Percentiles rank a stretch among this genome's conserved stretches.
Evolutionary conservation across 768 basidiomycete species (phyloP).

Genomic region (Thelephora ganbajun): DNA sequence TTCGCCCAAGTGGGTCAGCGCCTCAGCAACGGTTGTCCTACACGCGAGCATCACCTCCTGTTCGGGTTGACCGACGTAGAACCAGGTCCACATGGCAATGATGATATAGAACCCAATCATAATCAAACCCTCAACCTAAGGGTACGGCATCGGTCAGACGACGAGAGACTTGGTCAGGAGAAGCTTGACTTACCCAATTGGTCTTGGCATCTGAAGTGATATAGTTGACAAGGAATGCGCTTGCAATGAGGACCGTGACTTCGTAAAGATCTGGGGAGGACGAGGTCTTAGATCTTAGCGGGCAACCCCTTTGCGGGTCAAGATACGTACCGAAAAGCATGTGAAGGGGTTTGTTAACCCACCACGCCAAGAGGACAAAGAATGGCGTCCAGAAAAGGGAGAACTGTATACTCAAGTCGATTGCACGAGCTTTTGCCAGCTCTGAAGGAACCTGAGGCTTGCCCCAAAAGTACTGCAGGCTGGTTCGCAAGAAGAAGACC

Average conservation of each 20-base stretch:
- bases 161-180: background rate
- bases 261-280: conserved; percentile 47
- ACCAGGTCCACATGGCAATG: conserved; percentile 57
- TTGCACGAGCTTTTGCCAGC: conserved; percentile 55
- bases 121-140: conserved; percentile 23
- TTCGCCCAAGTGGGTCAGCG: conserved; percentile 14
- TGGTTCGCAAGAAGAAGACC: conserved; percentile 37
- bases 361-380: conserved; percentile 57
- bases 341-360: conserved; percentile 41
- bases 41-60: conserved; percentile 30
- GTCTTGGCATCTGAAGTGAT: conserved; percentile 69
- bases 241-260: conserved; percentile 46
- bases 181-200: conserved; percentile 53
- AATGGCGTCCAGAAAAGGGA: conserved; percentile 70
- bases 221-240: conserved; percentile 69
- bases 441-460: conserved; percentile 31
- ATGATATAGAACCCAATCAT: conserved; percentile 57
- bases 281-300: background rate
- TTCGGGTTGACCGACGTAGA: conserved; percentile 44
- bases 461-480: conserved; percentile 26
- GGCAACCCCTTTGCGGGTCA: background rate
- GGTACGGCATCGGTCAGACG: background rate
- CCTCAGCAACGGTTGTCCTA: conserved; percentile 20
- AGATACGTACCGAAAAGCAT: conserved; percentile 48
- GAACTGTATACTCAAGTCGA: conserved; percentile 71